Evolutionary conservation across 345 rosid species (phyloP).

Genomic region (Melaleuca quinquenervia): DNA sequence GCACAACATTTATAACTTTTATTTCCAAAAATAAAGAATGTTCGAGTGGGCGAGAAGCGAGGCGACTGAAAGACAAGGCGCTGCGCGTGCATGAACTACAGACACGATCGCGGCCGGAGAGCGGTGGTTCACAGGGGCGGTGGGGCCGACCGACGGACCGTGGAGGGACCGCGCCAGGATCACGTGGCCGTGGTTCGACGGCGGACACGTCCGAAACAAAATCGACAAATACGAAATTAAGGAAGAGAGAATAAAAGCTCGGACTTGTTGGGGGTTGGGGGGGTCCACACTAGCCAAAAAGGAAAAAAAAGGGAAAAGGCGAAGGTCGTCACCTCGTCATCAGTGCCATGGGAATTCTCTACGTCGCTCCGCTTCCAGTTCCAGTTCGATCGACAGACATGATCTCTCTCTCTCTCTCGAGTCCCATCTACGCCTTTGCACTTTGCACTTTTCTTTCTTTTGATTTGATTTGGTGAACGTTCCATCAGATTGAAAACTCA

Average conservation of each 20-base stretch:
- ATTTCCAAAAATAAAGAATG: too few species aligned
- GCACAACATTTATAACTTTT: too few species aligned
- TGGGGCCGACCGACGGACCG: background rate
- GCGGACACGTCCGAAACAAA: background rate
- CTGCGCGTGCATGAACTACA: background rate
- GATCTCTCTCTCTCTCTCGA: background rate
- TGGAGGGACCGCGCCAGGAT: background rate
- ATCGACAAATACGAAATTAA: background rate
- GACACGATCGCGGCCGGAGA: background rate
- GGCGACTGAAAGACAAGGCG: background rate
- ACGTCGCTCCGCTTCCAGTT: background rate
- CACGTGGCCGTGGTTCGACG: background rate
- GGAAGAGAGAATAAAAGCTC: background rate
- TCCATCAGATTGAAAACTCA: background rate
- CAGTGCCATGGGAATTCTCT: background rate
- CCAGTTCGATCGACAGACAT: background rate
- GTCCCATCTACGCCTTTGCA: background rate
- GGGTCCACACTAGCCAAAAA: background rate
- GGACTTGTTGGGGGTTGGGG: background rate
- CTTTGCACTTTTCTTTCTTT: background rate
- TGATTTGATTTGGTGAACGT: background rate
- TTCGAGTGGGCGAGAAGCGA: too few species aligned
- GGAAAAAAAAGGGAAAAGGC: background rate
- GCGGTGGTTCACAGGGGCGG: background rate
- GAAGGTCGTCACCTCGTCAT: background rate